phyloP scores from a whole-genome alignment of 2,329 filamentous ascomycete genomes.

The Phaeoacremonium minimum region DNA sequence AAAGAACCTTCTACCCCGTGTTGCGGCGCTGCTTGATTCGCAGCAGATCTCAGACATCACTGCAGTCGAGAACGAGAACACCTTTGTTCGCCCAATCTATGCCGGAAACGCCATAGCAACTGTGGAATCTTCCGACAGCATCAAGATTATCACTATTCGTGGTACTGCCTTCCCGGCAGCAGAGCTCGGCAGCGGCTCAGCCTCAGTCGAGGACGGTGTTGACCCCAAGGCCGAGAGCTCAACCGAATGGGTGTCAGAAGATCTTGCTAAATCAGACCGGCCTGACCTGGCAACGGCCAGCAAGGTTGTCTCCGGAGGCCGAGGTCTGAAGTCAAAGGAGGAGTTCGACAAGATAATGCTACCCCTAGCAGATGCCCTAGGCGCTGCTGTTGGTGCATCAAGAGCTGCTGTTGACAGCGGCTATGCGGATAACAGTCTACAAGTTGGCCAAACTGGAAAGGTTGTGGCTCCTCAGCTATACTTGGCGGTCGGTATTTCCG shows the following conservation, averaged over 20 bases:
- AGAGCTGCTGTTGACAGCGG: constrained; percentile 94
- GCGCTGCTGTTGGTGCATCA: constrained; percentile 93
- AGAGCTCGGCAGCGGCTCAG: constrained; percentile 66
- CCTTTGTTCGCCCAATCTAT: constrained; percentile 94
- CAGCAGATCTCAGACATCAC: constrained; percentile 95
- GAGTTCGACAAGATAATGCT: constrained; percentile 93
- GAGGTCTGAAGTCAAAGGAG: constrained; percentile 95
- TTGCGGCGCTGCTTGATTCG: constrained; percentile 84
- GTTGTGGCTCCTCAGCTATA: constrained; percentile 96
- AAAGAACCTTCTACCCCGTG: constrained; percentile 88
- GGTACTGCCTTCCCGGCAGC: constrained; percentile 85
- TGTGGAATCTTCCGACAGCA: constrained; percentile 79
- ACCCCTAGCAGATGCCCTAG: constrained; percentile 85
- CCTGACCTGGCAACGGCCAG: constrained; percentile 88
- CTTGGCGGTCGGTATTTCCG: constrained; percentile 91
- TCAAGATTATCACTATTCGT: constrained; percentile 89
- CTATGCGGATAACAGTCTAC: constrained; percentile 96
- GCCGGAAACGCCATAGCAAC: constrained; percentile 96
- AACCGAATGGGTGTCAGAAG: constrained; percentile 90
- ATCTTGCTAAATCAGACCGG: constrained; percentile 87
- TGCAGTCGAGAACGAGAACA: constrained; percentile 81
- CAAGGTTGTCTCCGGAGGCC: constrained; percentile 87
- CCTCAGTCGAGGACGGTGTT: constrained; percentile 72
- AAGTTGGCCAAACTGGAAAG: constrained; percentile 98
- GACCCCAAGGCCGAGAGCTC: constrained; percentile 73